These are phyloP conservation scores for Colletotrichum chrysophilum DNA, from an alignment of 2,329 filamentous ascomycete species.

Conservation along the genomic window DNA sequence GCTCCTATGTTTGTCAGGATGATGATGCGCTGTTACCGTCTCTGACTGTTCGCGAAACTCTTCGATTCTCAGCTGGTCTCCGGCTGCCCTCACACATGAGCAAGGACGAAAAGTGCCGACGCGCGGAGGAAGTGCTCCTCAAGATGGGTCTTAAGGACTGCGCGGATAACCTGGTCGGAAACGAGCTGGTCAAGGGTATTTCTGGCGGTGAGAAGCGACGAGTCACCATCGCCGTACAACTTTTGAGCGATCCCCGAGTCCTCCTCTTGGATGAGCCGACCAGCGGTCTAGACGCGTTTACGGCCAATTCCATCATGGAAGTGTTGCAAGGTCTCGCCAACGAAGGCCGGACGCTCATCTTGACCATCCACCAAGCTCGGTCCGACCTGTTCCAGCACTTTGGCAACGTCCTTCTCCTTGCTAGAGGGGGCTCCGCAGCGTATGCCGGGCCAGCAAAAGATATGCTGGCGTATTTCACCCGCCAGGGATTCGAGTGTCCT, in stretches of 20 bases:
- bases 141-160: conserved; percentile 83
- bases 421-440: conserved; percentile 70
- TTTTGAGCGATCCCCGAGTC: conserved; percentile 76
- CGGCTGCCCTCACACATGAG: conserved; percentile 75
- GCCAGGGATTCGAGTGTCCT: conserved; percentile 68
- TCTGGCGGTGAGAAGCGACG: conserved; percentile 81
- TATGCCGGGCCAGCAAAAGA: conserved; percentile 67
- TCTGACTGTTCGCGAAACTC: conserved; percentile 76
- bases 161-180: conserved; percentile 76
- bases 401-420: conserved; percentile 73
- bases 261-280: conserved; percentile 79
- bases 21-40: conserved; percentile 78
- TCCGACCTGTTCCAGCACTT: conserved; percentile 76
- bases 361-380: conserved; percentile 81
- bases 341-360: conserved; percentile 75
- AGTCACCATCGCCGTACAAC: conserved; percentile 79
- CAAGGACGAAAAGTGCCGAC: conserved; percentile 67
- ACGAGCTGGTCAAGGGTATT: conserved; percentile 76
- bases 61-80: conserved; percentile 73
- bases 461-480: conserved; percentile 70
- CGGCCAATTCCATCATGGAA: conserved; percentile 77
- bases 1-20: conserved; percentile 80
- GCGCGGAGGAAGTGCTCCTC: conserved; percentile 73
- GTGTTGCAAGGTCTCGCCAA: conserved; percentile 73
- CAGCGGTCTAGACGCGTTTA: conserved; percentile 79